These are phyloP conservation scores for Amanita inopinata DNA, from an alignment of 768 basidiomycete species.

Conservation along the genomic window DNA sequence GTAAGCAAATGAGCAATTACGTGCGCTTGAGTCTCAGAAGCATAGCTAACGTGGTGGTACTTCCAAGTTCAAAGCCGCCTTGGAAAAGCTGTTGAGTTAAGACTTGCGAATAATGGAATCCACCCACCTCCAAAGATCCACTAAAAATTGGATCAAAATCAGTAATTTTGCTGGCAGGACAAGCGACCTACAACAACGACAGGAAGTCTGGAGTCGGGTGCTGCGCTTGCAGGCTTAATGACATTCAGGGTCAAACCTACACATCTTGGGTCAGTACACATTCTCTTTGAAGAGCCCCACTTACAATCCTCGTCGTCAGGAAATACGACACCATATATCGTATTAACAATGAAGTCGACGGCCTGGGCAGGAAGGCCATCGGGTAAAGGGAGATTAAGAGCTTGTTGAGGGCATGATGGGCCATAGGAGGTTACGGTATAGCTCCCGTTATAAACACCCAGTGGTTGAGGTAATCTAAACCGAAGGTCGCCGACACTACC, in stretches of 20 bases:
- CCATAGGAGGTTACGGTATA: slow-evolving; percentile 32
- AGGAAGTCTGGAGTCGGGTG: slow-evolving; percentile 26
- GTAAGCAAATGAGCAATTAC: not conserved
- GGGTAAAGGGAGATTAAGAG: slow-evolving; percentile 21
- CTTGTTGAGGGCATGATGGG: slow-evolving; percentile 38
- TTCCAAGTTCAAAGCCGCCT: slow-evolving; percentile 23
- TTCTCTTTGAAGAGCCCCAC: slow-evolving; percentile 8
- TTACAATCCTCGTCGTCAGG: slow-evolving; percentile 35
- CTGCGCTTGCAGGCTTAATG: slow-evolving; percentile 24
- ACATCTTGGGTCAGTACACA: not conserved
- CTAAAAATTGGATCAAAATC: slow-evolving; percentile 13
- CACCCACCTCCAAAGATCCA: slow-evolving; percentile 26
- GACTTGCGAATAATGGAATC: not conserved
- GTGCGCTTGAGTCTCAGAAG: slow-evolving; percentile 13
- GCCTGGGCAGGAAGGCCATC: slow-evolving; percentile 19
- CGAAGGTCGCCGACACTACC: slow-evolving; percentile 29
- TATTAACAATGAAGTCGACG: slow-evolving; percentile 21
- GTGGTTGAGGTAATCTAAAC: slow-evolving; percentile 31
- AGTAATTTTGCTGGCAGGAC: not conserved
- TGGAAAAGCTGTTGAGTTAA: not conserved
- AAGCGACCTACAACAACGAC: slow-evolving; percentile 26
- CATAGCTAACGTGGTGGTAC: slow-evolving; percentile 28
- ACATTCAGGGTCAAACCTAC: slow-evolving; percentile 31
- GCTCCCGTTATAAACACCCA: slow-evolving; percentile 26
- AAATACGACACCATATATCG: slow-evolving; percentile 16